phyloP scores from a whole-genome alignment of 768 basidiomycete genomes.

The Trametes coccinea region DNA sequence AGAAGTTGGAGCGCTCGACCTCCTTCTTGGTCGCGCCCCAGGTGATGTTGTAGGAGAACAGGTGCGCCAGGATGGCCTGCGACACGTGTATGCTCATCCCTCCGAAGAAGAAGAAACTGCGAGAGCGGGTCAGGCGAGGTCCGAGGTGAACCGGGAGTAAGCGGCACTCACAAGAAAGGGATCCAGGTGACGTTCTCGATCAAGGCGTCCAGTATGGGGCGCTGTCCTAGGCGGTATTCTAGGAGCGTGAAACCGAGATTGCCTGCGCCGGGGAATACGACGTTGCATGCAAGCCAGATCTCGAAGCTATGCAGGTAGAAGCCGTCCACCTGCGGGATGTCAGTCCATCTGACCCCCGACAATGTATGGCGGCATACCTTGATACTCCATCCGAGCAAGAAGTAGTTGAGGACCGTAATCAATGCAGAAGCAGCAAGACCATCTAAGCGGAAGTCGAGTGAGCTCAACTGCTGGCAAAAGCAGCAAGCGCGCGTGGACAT shows the following conservation, averaged over 20 bases:
- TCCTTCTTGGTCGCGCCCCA: constrained; percentile 75
- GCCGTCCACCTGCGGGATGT: constrained; percentile 53
- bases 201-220: constrained; percentile 48
- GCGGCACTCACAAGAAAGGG: constrained; percentile 68
- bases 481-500: constrained; percentile 6
- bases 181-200: constrained; percentile 66
- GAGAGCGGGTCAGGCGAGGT: neutral
- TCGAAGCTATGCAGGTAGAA: constrained; percentile 74
- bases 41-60: constrained; percentile 58
- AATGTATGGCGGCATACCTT: constrained; percentile 26
- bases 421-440: constrained; percentile 64
- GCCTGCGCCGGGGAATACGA: constrained; percentile 68
- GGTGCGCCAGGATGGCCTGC: constrained; percentile 52
- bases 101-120: constrained; percentile 55
- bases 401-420: constrained; percentile 69
- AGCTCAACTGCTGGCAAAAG: too few species aligned
- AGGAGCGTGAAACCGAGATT: constrained; percentile 68
- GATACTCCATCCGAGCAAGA: constrained; percentile 58
- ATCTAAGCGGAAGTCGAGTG: constrained; percentile 32
- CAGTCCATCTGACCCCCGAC: constrained; percentile 39
- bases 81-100: constrained; percentile 57
- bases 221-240: constrained; percentile 65
- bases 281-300: constrained; percentile 71
- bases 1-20: constrained; percentile 87
- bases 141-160: too few species aligned